Evolutionary conservation across 202 grass and related monocot species (phyloP).

Genomic region (Panicum virgatum): DNA sequence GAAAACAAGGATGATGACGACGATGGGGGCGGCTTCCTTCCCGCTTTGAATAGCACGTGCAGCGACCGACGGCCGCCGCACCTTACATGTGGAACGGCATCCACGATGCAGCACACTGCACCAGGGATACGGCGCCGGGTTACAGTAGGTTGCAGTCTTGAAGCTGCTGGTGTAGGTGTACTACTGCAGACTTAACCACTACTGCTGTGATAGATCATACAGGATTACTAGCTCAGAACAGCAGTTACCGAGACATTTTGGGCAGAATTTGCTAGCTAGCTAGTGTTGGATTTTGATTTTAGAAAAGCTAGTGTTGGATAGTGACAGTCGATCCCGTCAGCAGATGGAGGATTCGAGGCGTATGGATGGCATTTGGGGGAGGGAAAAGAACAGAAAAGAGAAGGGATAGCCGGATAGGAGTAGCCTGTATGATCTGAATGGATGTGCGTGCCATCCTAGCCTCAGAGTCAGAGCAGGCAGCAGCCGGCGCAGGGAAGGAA

Average conservation of each 20-base stretch:
- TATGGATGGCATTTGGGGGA: slow-evolving; percentile 35
- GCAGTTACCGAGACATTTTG: not conserved
- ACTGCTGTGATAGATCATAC: too few species aligned
- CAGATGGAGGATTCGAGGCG: slow-evolving; percentile 1
- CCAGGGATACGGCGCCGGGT: not conserved
- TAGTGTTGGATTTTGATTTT: too few species aligned
- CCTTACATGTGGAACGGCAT: not conserved
- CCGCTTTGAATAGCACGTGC: slow-evolving; percentile 14
- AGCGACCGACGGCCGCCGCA: not conserved
- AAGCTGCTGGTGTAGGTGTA: too few species aligned
- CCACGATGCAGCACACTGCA: not conserved
- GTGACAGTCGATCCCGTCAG: not conserved
- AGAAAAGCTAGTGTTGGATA: not conserved
- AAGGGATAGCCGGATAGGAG: not conserved
- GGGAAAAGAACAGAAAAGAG: slow-evolving; percentile 27
- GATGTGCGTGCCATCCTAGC: slow-evolving; percentile 15
- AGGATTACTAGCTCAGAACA: too few species aligned
- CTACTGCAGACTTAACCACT: not conserved
- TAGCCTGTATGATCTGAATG: slow-evolving; percentile 6
- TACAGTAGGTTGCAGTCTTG: not conserved
- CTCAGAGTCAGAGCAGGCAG: not conserved
- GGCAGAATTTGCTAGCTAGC: too few species aligned
- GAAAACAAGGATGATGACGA: not conserved
- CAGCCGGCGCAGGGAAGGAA: not conserved
- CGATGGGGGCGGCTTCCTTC: not conserved